Conservation (phyloP, 2,329 filamentous ascomycete genomes). For the Diaporthe velutina region DNA sequence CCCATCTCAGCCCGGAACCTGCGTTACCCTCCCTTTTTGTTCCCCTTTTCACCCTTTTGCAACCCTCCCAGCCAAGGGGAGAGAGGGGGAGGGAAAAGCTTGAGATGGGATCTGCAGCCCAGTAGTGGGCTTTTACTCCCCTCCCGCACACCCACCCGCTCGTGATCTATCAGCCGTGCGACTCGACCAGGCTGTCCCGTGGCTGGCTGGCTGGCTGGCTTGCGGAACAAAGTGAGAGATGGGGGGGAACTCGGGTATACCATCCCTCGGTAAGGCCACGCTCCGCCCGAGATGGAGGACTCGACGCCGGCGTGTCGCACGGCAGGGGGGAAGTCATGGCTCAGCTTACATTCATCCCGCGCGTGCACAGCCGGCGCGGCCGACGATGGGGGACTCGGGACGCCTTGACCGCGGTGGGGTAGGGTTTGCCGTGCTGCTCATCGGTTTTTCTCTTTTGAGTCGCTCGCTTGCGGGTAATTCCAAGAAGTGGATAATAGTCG, state of each 20-base stretch:
- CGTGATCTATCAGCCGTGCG: background rate
- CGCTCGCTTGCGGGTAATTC: background rate
- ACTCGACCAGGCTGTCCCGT: background rate
- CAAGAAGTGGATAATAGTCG: background rate
- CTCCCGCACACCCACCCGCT: background rate
- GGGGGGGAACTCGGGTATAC: background rate
- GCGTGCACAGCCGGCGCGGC: slow-evolving; percentile 1
- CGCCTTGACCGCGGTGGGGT: slow-evolving; percentile 7
- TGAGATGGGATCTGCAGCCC: background rate
- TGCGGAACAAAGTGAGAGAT: no score
- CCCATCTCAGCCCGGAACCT: background rate
- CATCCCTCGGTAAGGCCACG: background rate
- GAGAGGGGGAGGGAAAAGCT: background rate
- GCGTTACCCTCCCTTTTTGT: background rate
- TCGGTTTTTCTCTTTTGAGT: background rate
- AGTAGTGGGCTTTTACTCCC: background rate
- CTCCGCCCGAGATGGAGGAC: background rate
- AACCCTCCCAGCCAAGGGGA: background rate
- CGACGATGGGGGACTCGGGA: background rate
- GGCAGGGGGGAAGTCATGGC: background rate
- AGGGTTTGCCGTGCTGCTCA: background rate
- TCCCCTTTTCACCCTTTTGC: background rate
- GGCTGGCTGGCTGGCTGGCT: background rate
- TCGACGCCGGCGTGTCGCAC: background rate
- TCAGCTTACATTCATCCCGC: background rate